Base-by-base conservation (phyloP, 352 stramenopile genomes). In the Phytophthora fragariaefolia region DNA sequence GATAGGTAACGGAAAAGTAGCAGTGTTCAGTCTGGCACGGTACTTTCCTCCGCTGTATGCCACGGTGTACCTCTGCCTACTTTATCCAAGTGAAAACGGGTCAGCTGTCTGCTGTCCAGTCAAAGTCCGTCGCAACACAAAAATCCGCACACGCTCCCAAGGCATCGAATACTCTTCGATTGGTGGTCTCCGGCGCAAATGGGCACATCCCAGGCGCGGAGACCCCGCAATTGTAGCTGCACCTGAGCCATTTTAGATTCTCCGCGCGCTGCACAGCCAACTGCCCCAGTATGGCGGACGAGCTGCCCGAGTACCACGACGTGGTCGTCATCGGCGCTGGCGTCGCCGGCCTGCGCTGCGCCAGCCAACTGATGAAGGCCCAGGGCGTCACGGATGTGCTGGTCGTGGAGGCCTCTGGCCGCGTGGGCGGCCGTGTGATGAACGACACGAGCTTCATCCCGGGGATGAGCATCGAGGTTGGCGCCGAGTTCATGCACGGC, bases 301-400 rank as follows among this genome's bases (percentile, higher is more conserved):
- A 64, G 32, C 50, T 59, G 42, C 32, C 55, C 7, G 61, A 82
- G 38, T 82, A 80, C 54, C 74, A 86, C 58, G 73, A 95, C 18
- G 86, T 93, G 4, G 66, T 95, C 32, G 69, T 95, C 43, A 77
- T 95, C 42, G 86, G 86, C 30, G 86, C 84, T 1, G 86, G 86
- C 46, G 70, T 91, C 26, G 71, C 86, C 7, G 86, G 86, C 3
- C 60, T 95, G 43, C 84, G 83, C 1, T 93, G 84, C 23, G 86
- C 86, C 40, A 76, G 83, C 34, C 69, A 90, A 46, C 63, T 95
- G 27, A 66, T 85, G 27, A 78, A 89, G 55, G 43, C 64, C 27
- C 73, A 91, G 36, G 78, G 74, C 56, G 76, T 91, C 18, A 55
- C 56, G 22, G 80, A 93, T 59, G 84, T 95, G 55, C 67, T 95